Conservation (phyloP, 129 eudicot genomes). For the Arctium lappa region DNA sequence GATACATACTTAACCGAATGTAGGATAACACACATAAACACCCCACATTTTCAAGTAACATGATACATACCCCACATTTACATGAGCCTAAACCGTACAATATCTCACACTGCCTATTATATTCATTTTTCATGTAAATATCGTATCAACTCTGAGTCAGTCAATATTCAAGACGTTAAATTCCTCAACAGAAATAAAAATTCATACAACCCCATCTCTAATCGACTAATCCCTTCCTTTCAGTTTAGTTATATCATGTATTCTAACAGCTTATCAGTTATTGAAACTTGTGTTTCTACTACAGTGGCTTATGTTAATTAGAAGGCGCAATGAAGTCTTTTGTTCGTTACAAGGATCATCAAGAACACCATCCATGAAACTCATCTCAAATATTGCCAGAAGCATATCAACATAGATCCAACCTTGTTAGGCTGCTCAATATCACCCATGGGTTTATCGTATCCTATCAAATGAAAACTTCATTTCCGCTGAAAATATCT, state of each 20-base stretch:
- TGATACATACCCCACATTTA: neutral
- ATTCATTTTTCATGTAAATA: neutral
- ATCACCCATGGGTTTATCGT: neutral
- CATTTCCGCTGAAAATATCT: neutral
- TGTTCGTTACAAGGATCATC: neutral
- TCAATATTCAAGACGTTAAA: no score
- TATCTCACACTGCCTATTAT: no score
- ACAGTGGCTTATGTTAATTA: neutral
- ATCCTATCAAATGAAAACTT: neutral
- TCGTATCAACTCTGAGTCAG: neutral
- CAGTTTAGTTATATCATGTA: neutral
- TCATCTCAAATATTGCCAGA: neutral
- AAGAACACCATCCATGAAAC: constrained; percentile 1
- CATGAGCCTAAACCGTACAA: no score
- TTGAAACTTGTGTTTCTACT: neutral
- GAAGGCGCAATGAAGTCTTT: neutral
- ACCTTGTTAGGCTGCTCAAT: neutral
- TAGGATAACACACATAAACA: neutral
- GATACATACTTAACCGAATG: neutral
- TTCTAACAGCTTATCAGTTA: neutral
- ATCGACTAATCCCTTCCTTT: neutral
- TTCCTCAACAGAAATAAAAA: neutral
- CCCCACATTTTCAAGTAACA: neutral
- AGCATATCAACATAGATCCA: neutral
- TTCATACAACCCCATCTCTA: neutral